phyloP scores from a whole-genome alignment of 2,329 filamentous ascomycete species.

The Zymoseptoria brevis region DNA sequence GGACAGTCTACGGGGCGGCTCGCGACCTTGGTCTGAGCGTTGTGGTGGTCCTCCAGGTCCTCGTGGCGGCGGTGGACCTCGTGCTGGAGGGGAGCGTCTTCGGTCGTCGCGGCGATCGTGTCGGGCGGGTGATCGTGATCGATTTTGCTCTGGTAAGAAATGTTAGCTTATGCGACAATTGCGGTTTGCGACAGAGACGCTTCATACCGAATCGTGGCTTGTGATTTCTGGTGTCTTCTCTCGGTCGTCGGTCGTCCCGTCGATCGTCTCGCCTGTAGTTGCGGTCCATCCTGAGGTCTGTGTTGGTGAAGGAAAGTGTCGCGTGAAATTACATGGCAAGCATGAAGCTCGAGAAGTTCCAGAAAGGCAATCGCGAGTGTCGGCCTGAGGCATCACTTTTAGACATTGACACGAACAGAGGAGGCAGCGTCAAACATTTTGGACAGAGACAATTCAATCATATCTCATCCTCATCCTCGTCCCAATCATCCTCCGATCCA shows the following conservation, averaged over 20 bases:
- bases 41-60: slow-evolving; percentile 10
- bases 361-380: neutral
- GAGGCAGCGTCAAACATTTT: neutral
- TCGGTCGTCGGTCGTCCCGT: slow-evolving; percentile 15
- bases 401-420: neutral
- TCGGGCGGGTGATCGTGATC: slow-evolving; percentile 26
- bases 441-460: slow-evolving; percentile 31
- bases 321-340: neutral
- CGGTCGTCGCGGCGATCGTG: slow-evolving; percentile 25
- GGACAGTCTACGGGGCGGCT: slow-evolving; percentile 11
- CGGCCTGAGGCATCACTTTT: neutral
- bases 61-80: slow-evolving; percentile 9
- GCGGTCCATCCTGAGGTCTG: slow-evolving; percentile 18
- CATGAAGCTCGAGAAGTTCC: neutral
- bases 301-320: neutral
- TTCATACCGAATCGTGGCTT: slow-evolving; percentile 22
- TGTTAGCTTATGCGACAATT: slow-evolving; percentile 8
- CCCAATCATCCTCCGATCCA: slow-evolving; percentile 93
- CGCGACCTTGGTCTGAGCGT: slow-evolving; percentile 16
- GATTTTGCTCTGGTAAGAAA: slow-evolving; percentile 18
- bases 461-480: slow-evolving; percentile 91
- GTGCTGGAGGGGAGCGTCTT: slow-evolving; percentile 22
- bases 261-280: slow-evolving; percentile 19
- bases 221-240: slow-evolving; percentile 21
- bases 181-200: neutral